Conservation (phyloP, 2,329 filamentous ascomycete species). For the Aaosphaeria arxii region DNA sequence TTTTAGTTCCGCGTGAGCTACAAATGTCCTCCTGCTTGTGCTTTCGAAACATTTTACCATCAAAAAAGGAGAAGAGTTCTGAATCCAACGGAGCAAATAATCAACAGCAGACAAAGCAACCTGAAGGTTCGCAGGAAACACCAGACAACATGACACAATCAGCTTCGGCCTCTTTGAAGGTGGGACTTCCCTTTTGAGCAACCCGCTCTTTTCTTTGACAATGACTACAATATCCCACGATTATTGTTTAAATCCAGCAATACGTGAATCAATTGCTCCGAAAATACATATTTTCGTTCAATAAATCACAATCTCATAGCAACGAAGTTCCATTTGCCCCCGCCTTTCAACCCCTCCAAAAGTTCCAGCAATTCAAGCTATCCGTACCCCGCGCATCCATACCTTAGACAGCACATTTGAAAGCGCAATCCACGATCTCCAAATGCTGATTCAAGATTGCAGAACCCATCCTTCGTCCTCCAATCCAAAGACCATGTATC, state of each 20-base stretch:
- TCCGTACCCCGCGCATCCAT: too few relatives aligned
- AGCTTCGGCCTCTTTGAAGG: constrained; percentile 23
- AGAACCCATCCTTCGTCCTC: constrained; percentile 83
- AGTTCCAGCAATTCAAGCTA: too few relatives aligned
- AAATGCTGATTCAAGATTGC: neutral
- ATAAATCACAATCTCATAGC: too few relatives aligned
- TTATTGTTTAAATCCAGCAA: too few relatives aligned
- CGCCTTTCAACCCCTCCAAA: constrained; percentile 19
- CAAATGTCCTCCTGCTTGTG: constrained; percentile 16
- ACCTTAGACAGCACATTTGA: too few relatives aligned
- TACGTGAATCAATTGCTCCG: too few relatives aligned
- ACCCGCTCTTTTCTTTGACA: too few relatives aligned
- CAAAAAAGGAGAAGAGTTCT: constrained; percentile 7
- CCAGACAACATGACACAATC: constrained; percentile 26
- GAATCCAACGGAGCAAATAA: constrained; percentile 5
- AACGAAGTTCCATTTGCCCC: constrained; percentile 10
- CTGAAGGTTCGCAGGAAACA: constrained; percentile 1
- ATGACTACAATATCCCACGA: too few relatives aligned
- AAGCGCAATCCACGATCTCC: too few relatives aligned
- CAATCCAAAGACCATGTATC: constrained; percentile 69
- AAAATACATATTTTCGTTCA: too few relatives aligned
- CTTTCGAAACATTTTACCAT: constrained; percentile 13
- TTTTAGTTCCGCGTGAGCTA: constrained; percentile 1
- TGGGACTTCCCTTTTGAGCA: constrained; percentile 3
- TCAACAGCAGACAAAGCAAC: constrained; percentile 1